Base-by-base conservation (phyloP, 768 basidiomycete species). In the Tylopilus cervinicoccineus region DNA sequence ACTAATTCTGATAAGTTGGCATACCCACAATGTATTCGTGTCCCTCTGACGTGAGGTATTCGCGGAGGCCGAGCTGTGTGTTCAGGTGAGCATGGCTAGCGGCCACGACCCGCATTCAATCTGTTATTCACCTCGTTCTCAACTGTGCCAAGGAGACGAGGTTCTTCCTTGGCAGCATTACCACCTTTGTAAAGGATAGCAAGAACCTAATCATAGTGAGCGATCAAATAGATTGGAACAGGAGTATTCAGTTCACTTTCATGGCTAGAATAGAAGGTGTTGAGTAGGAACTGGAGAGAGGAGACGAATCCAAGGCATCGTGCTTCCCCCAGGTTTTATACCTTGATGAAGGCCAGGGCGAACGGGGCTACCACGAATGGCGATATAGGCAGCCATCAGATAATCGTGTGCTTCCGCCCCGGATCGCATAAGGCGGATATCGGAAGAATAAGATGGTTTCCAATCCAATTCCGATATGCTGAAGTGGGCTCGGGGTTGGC, bases 101-200 rank as follows among this genome's bases (percentile, higher is more conserved):
- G 11, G 34, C 23, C 11, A 11, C 16, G 5, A 22, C 46, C 24
- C 19, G 39, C 39, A 38, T 41, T 16, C 28, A 6, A 5, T 32
- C 20, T n/a, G 16, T 41, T 36, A 45, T 63, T 24, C 59, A 83
- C 86, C 75, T 83, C 74, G 70, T 92, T 93, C 68, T 93, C 86
- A 48, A 81, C 75, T 17, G 89, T 88, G 43, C 89, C 89, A 20
- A 90, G 74, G 22, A 90, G 80, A 66, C 86, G 83, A 33, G 84
- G 77, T 66, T 90, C 86, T 56, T 83, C 70, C 54, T 69, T 54
- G 49, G 88, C 86, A 49, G 84, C 80, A 51, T 79, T 58, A 60
- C 74, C 76, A 60, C 87, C 88, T 53, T 76, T 74, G 70, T 87
- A 88, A 40, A 88, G 76, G 59, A 88, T 82, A 61, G 84, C 84